Conservation (phyloP, 2,329 filamentous ascomycete genomes). For the Colletotrichum tanaceti region DNA sequence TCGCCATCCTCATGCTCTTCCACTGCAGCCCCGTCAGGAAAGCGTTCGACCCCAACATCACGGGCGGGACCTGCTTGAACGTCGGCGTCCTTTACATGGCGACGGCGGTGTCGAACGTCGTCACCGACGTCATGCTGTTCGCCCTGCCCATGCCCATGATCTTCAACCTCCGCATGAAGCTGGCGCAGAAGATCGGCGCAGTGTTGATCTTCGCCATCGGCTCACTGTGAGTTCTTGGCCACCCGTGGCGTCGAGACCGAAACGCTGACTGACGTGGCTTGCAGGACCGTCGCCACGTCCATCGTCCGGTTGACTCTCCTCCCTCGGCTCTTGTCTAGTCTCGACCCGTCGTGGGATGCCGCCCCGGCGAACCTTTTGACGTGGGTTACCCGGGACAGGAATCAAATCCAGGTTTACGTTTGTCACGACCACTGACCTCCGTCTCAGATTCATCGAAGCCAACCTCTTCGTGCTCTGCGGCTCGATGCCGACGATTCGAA, state of each 20-base stretch:
- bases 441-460: slow-evolving; percentile 49
- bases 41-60: slow-evolving; percentile 48
- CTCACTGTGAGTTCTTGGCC: slow-evolving; percentile 44
- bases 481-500: slow-evolving; percentile 54
- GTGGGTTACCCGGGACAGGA: background rate
- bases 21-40: slow-evolving; percentile 51
- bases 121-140: slow-evolving; percentile 61
- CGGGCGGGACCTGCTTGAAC: slow-evolving; percentile 56
- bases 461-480: slow-evolving; percentile 57
- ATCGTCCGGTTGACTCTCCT: slow-evolving; percentile 31
- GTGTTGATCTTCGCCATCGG: slow-evolving; percentile 58
- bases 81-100: slow-evolving; percentile 60
- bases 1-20: slow-evolving; percentile 52
- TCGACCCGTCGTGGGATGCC: slow-evolving; percentile 35
- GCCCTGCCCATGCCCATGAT: slow-evolving; percentile 60
- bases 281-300: slow-evolving; percentile 33
- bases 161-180: slow-evolving; percentile 56
- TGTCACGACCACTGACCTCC: background rate
- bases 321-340: slow-evolving; percentile 17
- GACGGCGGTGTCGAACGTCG: slow-evolving; percentile 60
- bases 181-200: slow-evolving; percentile 59
- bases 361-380: slow-evolving; percentile 39
- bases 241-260: no score
- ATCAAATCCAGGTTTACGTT: background rate
- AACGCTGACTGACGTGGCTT: background rate